These are phyloP conservation scores for Candida coquimbonensis DNA, from an alignment of 805 yeast species.

Conservation along the genomic window DNA sequence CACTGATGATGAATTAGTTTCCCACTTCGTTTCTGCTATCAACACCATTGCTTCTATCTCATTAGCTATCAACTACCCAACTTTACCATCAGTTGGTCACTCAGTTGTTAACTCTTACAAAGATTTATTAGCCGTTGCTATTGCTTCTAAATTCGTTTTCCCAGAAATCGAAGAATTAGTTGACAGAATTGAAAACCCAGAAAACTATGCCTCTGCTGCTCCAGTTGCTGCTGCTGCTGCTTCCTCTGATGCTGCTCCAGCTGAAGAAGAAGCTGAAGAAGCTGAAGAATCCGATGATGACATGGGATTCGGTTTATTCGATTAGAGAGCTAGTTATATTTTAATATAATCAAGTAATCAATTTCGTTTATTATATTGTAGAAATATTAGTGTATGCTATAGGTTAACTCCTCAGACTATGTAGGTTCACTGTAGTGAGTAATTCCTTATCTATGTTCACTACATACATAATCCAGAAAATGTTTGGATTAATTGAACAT, in stretches of 20 bases:
- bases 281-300: constrained; percentile 65
- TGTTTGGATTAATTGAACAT: too few species aligned
- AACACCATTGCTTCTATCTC: constrained; percentile 93
- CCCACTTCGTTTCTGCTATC: constrained; percentile 89
- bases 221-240: constrained; percentile 92
- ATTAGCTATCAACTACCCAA: constrained; percentile 98
- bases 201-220: constrained; percentile 98
- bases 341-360: too few species aligned
- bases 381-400: too few species aligned
- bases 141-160: constrained; percentile 98
- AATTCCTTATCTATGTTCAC: too few species aligned
- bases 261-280: constrained; percentile 67
- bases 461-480: too few species aligned
- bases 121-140: constrained; percentile 94
- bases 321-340: constrained; percentile 41
- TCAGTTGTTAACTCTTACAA: constrained; percentile 98
- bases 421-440: too few species aligned
- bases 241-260: constrained; percentile 63
- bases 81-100: constrained; percentile 99
- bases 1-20: constrained; percentile 93
- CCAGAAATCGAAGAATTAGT: constrained; percentile 98
- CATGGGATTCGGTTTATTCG: constrained; percentile 99
- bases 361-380: too few species aligned
- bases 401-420: too few species aligned
- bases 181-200: constrained; percentile 99